These are phyloP conservation scores for Cladosporium austrohemisphaericum DNA, from an alignment of 2,329 filamentous ascomycete genomes.

Conservation along the genomic window DNA sequence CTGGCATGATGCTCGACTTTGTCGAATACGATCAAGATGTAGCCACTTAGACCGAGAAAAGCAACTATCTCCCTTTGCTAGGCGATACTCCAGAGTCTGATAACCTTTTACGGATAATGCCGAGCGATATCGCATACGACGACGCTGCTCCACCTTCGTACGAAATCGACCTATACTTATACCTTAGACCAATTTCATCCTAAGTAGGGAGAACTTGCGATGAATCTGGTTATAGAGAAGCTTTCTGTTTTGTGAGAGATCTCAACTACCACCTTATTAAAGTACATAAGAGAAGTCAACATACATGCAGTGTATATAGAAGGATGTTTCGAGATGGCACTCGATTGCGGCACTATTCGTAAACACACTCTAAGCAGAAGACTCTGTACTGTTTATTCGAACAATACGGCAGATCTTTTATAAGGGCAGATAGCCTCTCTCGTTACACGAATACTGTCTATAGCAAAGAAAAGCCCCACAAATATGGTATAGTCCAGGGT, in stretches of 20 bases:
- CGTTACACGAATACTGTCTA: background rate
- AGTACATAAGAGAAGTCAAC: background rate
- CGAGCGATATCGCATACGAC: background rate
- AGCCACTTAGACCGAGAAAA: background rate
- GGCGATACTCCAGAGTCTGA: too few species aligned
- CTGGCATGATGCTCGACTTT: background rate
- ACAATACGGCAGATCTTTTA: background rate
- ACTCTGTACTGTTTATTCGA: background rate
- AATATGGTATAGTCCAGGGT: background rate
- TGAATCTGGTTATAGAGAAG: background rate
- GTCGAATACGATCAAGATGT: background rate
- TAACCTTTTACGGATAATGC: background rate
- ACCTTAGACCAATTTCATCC: background rate
- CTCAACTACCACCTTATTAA: background rate
- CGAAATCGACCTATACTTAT: background rate
- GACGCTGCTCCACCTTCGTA: background rate
- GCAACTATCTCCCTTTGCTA: too few species aligned
- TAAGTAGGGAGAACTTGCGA: background rate
- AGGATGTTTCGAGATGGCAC: background rate
- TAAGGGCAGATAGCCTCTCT: background rate
- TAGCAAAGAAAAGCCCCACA: background rate
- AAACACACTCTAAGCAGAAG: background rate
- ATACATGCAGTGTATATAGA: background rate
- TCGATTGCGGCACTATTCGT: background rate
- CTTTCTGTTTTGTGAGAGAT: background rate